Evolutionary conservation across 305 asterid genomes (phyloP).

Genomic region (Solanum hybrid): DNA sequence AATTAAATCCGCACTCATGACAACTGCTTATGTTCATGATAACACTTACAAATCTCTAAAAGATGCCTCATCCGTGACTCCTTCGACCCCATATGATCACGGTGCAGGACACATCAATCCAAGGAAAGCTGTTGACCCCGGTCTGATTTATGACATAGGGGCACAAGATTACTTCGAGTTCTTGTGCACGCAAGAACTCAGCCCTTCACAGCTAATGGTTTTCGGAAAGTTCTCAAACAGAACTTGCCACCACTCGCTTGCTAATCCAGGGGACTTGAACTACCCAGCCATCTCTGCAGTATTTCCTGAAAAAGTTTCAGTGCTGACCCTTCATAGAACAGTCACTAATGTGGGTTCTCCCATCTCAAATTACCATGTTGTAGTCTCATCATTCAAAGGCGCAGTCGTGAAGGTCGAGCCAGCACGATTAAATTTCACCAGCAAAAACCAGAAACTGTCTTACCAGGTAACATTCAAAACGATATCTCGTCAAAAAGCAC

Average conservation of each 20-base stretch:
- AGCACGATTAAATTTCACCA: conserved; percentile 33
- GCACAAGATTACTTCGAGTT: conserved; percentile 81
- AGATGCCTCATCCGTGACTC: conserved; percentile 47
- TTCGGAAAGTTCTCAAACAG: conserved; percentile 55
- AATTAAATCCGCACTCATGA: conserved; percentile 82
- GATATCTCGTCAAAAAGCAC: conserved; percentile 34
- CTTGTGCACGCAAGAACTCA: conserved; percentile 55
- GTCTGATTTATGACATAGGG: conserved; percentile 62
- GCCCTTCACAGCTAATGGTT: conserved; percentile 48
- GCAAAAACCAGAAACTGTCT: conserved; percentile 34
- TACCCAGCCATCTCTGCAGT: conserved; percentile 81
- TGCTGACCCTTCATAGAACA: conserved; percentile 43
- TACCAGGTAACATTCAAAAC: conserved; percentile 44
- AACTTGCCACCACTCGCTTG: conserved; percentile 32
- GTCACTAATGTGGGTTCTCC: conserved; percentile 75
- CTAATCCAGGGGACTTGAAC: conserved; percentile 54
- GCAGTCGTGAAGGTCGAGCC: conserved; percentile 63
- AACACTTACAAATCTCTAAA: conserved; percentile 40
- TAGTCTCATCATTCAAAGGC: conserved; percentile 54
- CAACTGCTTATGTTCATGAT: conserved; percentile 74
- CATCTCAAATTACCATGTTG: conserved; percentile 52
- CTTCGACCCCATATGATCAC: conserved; percentile 69
- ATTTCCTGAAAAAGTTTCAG: conserved; percentile 39
- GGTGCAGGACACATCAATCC: conserved; percentile 93
- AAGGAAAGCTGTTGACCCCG: conserved; percentile 61